Evolutionary conservation across 2,329 filamentous ascomycete genomes (phyloP), one percentile per base, ranked within the genome.

Genomic region (Diplodia seriata): DNA sequence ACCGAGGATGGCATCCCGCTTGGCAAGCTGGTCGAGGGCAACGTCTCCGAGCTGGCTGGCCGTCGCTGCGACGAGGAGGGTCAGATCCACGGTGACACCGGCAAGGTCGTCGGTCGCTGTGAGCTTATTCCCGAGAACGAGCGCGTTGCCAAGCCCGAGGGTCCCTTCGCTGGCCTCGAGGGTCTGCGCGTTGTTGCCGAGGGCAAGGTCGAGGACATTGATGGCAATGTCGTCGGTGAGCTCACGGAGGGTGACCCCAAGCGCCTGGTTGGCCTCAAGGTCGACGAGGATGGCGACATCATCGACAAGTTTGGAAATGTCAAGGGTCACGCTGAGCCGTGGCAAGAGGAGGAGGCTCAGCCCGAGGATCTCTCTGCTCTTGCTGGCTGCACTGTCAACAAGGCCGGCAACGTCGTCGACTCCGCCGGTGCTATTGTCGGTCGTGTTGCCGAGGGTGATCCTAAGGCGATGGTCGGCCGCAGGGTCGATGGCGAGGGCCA

Each of bases 1-100:
- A 82, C 81, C 54, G 80, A 82, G 55, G 80, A 83, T 68, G 82
- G 82, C 50, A 79, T 84, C 6, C 82, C 82, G 31, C 76, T 86
- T 70, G 90, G 88, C 47, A 87, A 40, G 84, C 92, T 2, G 1
- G 77, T 91, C 20, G 89, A 92, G 74, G 90, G 90, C 18, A 86
- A 90, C 69, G 74, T 86, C 47, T 85, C 86, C 76, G 84, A 85
- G 65, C 84, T 92, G 49, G 79, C 88, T 18, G 90, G 90, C 33
- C 87, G 86, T 73, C 90, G 90, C 85, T 89, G 89, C 73, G 89
- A 92, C 76, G 90, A 88, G 77, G 80, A 90, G 40, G 90, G 90
- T 40, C 87, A 90, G 73, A 86, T 92, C 71, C 87, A 89, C 80
- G 90, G 89, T 74, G 90, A 92, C 76, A 86, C 85, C 18, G 90